Evolutionary conservation across 805 yeast species (phyloP), one percentile per base, ranked within the genome.

Genomic region (Candida broadrunensis): DNA sequence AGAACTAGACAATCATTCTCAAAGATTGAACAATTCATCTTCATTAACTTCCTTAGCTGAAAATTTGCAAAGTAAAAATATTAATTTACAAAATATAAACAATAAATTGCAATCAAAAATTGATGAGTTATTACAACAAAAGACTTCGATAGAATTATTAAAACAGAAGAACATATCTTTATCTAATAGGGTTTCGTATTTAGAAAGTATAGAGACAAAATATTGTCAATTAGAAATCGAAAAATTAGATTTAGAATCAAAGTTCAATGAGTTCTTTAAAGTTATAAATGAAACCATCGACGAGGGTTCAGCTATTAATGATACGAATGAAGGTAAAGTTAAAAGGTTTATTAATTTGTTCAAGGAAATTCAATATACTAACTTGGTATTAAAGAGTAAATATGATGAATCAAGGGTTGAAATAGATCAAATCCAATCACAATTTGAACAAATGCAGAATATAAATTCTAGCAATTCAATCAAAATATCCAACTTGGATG

Each of bases 101-200:
- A 75, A 78, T 44, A 62, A 80, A 38, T 63, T 71, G 6, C 80
- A 83, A 52, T 63, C 78, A 17, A 75, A 70, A 44, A 73, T 78
- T 30, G 68, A 83, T 42, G 72, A 72, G 45, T 63, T 67, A 8
- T 61, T 79, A 18, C 75, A 76, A 45, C 60, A 75, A 44, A 68
- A 70, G 43, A 65, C 77, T 44, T 71, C 75, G 19, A 56, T 61
- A 5, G 84, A 78, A 49, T 52, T 83, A 8, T 59, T 83, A 25
- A 77, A 73, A 47, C 83, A 78, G 46, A 84, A 83, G 45, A 80
- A 77, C 40, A 46, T 54, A 0, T 50, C 72, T 0, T 55, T 82
- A 25, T 53, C 58, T 17, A 58, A 63, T 15, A 72, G 72, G 43
- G 34, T 80, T 15, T 42, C 50, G 2, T 47, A 52, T 8, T 53